These are phyloP conservation scores for Jatropha multifida DNA, from an alignment of 441 rosid genomes.

Conservation along the genomic window DNA sequence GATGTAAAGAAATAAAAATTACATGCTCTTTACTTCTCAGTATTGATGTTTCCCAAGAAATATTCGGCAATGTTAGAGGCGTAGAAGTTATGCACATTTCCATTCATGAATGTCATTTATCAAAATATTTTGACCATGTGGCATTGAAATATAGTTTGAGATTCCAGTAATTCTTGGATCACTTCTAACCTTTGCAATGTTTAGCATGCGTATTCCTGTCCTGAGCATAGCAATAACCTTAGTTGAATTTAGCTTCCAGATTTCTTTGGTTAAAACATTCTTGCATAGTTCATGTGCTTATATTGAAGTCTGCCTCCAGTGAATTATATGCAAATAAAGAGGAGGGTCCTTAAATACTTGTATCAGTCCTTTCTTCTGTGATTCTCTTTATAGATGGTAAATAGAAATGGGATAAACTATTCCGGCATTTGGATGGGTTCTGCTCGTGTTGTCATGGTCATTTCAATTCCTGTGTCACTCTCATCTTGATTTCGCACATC, in stretches of 20 bases:
- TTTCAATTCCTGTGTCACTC: slow-evolving; percentile 42
- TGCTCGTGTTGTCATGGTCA: slow-evolving; percentile 45
- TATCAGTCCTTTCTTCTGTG: slow-evolving; percentile 24
- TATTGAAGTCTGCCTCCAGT: slow-evolving; percentile 10
- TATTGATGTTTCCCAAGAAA: neutral
- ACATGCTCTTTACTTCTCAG: neutral
- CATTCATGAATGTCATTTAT: neutral
- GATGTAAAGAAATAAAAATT: neutral
- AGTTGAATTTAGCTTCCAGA: slow-evolving; percentile 15
- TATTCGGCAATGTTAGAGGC: neutral
- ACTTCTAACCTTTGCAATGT: neutral
- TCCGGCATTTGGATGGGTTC: slow-evolving; percentile 38
- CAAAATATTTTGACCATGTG: neutral
- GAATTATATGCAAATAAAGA: slow-evolving; percentile 23
- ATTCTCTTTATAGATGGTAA: slow-evolving; percentile 18
- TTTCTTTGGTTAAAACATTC: slow-evolving; percentile 15
- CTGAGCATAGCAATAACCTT: slow-evolving; percentile 1
- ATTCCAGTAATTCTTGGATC: neutral
- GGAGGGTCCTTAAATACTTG: slow-evolving; percentile 32
- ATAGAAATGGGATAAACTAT: slow-evolving; percentile 34
- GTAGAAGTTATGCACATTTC: neutral
- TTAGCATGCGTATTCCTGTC: neutral
- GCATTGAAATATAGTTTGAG: neutral
- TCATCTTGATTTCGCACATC: slow-evolving; percentile 27
- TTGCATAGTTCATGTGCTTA: slow-evolving; percentile 19